Conservation (phyloP, 805 yeast species). For the Scheffersomyces ergatensis region DNA sequence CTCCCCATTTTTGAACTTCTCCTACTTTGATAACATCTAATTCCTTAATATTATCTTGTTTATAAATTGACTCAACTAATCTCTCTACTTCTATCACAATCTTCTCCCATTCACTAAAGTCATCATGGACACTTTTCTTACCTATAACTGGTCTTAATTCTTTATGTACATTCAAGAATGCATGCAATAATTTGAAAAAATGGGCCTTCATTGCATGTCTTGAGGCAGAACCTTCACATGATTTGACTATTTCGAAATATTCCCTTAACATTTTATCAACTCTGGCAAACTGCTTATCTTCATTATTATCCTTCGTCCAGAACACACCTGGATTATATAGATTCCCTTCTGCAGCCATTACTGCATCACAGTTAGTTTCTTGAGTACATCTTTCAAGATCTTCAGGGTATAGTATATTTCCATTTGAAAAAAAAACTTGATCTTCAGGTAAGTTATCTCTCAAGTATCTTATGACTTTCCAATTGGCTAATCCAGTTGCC, state of each 20-base stretch:
- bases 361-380: constrained; percentile 75
- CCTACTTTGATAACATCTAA: constrained; percentile 58
- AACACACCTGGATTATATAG: constrained; percentile 92
- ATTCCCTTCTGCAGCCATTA: constrained; percentile 97
- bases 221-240: constrained; percentile 66
- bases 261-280: constrained; percentile 82
- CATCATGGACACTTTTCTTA: constrained; percentile 37
- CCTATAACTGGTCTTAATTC: constrained; percentile 79
- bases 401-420: constrained; percentile 87
- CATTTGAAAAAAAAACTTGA: constrained; percentile 91
- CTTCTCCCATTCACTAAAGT: constrained; percentile 42
- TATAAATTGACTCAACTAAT: constrained; percentile 56
- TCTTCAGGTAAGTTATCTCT: constrained; percentile 74
- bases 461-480: constrained; percentile 73
- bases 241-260: constrained; percentile 78
- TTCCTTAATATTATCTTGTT: constrained; percentile 48
- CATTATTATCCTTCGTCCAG: constrained; percentile 49
- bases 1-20: constrained; percentile 69
- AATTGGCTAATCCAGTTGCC: constrained; percentile 91
- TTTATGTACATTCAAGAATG: constrained; percentile 74
- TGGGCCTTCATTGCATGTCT: constrained; percentile 87
- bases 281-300: constrained; percentile 73
- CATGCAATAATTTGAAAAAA: constrained; percentile 79
- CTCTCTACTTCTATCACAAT: constrained; percentile 66
- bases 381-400: constrained; percentile 72